Percentiles rank a stretch among this genome's conserved stretches.
These are phyloP conservation scores for Hysterangium stoloniferum DNA, from an alignment of 768 basidiomycete species.

Conservation along the genomic window DNA sequence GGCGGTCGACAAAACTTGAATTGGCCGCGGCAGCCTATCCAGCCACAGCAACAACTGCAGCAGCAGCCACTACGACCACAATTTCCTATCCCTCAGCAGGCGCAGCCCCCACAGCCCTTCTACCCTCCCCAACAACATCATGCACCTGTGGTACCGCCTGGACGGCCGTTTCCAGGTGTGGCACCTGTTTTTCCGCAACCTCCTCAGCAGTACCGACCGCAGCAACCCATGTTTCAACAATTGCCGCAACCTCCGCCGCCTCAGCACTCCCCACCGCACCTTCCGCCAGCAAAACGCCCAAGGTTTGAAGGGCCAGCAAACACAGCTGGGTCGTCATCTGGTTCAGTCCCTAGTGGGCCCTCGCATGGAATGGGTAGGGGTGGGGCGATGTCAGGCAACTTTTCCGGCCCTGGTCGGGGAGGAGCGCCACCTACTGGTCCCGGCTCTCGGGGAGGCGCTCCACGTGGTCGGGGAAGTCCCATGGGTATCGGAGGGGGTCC, in stretches of 20 bases:
- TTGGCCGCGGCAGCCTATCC: slow-evolving; percentile 28
- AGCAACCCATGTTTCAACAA: slow-evolving; percentile 21
- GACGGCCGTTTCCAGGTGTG: slow-evolving; percentile 7
- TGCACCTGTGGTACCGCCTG: slow-evolving; percentile 16
- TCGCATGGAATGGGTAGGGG: slow-evolving; percentile 19
- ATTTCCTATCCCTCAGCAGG: slow-evolving; percentile 45
- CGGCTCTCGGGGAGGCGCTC: slow-evolving; percentile 16
- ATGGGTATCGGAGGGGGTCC: slow-evolving; percentile 10
- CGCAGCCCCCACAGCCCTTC: slow-evolving; percentile 12
- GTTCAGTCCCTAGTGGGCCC: slow-evolving; percentile 20
- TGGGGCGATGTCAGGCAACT: slow-evolving; percentile 19
- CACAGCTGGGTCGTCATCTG: slow-evolving; percentile 46
- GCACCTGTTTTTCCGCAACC: slow-evolving; percentile 27
- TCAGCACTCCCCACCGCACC: slow-evolving; percentile 52
- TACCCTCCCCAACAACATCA: slow-evolving; percentile 19
- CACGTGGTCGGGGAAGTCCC: not conserved
- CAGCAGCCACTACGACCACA: too few relatives aligned
- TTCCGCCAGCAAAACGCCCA: slow-evolving; percentile 89
- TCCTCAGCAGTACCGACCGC: slow-evolving; percentile 27
- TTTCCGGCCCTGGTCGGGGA: slow-evolving; percentile 28
- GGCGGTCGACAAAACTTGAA: slow-evolving; percentile 52
- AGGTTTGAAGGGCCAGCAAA: slow-evolving; percentile 74
- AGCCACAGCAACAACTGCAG: slow-evolving; percentile 23
- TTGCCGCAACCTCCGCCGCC: slow-evolving; percentile 46
- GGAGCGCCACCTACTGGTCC: slow-evolving; percentile 21